Conservation (phyloP, 2,329 filamentous ascomycete species). For the Ophiocordyceps polyrhachis-furcata region DNA sequence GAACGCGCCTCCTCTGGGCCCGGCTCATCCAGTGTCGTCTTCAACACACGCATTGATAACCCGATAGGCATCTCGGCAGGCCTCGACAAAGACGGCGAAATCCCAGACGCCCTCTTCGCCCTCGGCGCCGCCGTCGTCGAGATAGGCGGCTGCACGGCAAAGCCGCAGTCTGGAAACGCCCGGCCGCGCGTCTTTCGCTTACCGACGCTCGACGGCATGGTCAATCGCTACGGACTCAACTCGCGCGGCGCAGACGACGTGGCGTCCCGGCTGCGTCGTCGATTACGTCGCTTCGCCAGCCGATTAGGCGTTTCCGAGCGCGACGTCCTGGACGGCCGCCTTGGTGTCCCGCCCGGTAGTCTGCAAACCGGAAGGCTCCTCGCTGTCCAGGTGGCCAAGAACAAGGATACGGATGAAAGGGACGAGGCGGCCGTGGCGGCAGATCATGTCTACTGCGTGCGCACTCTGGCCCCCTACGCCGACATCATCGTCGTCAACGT, state of each 20-base stretch:
- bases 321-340: slow-evolving; percentile 58
- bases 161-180: slow-evolving; percentile 76
- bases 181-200: slow-evolving; percentile 78
- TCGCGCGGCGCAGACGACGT: slow-evolving; percentile 78
- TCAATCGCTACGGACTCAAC: slow-evolving; percentile 94
- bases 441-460: slow-evolving; percentile 79
- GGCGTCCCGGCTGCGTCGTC: slow-evolving; percentile 57
- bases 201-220: slow-evolving; percentile 64
- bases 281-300: slow-evolving; percentile 61
- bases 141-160: slow-evolving; percentile 74
- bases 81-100: slow-evolving; percentile 83
- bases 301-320: slow-evolving; percentile 50
- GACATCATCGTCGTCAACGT: slow-evolving; percentile 98
- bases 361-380: slow-evolving; percentile 57
- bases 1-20: slow-evolving; percentile 40
- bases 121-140: slow-evolving; percentile 78
- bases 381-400: slow-evolving; percentile 90
- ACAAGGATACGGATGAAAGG: slow-evolving; percentile 73
- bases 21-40: slow-evolving; percentile 34
- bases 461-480: slow-evolving; percentile 66
- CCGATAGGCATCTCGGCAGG: slow-evolving; percentile 91
- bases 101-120: slow-evolving; percentile 68
- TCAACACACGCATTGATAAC: slow-evolving; percentile 60
- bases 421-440: slow-evolving; percentile 68
- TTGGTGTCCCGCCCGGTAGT: slow-evolving; percentile 65